Percentiles rank a stretch among this genome's conserved stretches.
phyloP scores from a whole-genome alignment of 139 green algal species.

The Penium margaritaceum region DNA sequence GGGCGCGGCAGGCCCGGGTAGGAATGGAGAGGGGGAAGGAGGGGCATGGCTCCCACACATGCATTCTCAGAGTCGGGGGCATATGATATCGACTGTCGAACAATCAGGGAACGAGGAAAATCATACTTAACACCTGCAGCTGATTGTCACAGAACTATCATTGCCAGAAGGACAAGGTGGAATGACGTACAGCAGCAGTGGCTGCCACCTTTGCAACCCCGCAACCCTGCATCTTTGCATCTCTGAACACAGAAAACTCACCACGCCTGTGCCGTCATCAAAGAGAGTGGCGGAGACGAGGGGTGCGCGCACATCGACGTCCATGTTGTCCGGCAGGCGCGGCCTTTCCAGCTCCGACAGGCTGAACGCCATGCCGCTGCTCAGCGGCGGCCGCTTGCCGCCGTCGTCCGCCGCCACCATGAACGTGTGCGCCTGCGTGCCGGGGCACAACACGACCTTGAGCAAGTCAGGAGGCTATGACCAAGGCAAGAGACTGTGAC shows the following conservation, averaged over 20 bases:
- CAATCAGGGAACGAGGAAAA: too few relatives aligned
- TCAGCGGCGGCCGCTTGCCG: constrained; percentile 19
- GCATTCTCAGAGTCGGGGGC: too few relatives aligned
- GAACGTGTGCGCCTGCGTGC: constrained; percentile 16
- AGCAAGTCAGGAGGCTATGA: too few relatives aligned
- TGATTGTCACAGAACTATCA: too few relatives aligned
- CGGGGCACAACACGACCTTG: too few relatives aligned
- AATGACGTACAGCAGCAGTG: neutral
- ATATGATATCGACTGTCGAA: too few relatives aligned
- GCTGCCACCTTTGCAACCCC: too few relatives aligned
- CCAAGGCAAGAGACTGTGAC: too few relatives aligned
- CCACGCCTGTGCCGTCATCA: constrained; percentile 30
- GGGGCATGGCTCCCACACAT: too few relatives aligned
- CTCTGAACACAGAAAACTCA: neutral
- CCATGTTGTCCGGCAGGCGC: constrained; percentile 38
- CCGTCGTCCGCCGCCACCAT: neutral
- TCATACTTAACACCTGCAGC: too few relatives aligned
- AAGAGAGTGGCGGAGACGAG: constrained; percentile 37
- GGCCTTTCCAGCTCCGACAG: constrained; percentile 34
- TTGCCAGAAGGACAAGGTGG: neutral
- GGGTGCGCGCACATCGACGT: constrained; percentile 13
- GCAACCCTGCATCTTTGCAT: too few relatives aligned
- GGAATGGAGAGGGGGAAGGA: neutral
- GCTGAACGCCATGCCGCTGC: constrained; percentile 27
- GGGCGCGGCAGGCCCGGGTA: too few relatives aligned